A percentile compares a stretch with the other conserved stretches of the same genome.
Conservation (phyloP, 2,329 filamentous ascomycete species). For the Venturia carpophila region DNA sequence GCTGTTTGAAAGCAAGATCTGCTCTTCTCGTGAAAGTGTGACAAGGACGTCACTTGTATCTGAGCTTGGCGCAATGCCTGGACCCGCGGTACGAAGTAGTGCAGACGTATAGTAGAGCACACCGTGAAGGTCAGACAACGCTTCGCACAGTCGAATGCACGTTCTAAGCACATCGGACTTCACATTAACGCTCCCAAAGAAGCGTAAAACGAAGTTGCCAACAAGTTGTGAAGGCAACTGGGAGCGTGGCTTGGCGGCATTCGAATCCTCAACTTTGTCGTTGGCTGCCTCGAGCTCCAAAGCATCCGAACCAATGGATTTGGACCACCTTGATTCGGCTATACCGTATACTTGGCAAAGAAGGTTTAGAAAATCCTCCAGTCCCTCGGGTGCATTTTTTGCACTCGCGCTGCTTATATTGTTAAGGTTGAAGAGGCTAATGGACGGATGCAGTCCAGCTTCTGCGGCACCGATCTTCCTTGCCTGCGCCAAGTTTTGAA, state of each 20-base stretch:
- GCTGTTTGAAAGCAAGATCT: constrained; percentile 73
- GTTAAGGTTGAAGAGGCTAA: constrained; percentile 70
- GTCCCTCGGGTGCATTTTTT: constrained; percentile 45
- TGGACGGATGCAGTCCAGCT: constrained; percentile 88
- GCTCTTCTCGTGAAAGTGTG: constrained; percentile 70
- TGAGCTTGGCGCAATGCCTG: constrained; percentile 63
- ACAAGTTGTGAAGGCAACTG: constrained; percentile 44
- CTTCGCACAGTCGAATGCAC: constrained; percentile 92
- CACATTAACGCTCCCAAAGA: constrained; percentile 68
- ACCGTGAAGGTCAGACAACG: constrained; percentile 81
- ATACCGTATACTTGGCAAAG: constrained; percentile 38
- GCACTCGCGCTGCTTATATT: constrained; percentile 65
- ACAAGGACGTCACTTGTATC: constrained; percentile 62
- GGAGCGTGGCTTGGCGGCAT: constrained; percentile 23
- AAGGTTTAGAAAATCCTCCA: constrained; percentile 35
- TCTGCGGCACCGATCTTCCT: constrained; percentile 91
- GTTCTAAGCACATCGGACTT: constrained; percentile 81
- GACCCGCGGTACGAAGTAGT: constrained; percentile 72
- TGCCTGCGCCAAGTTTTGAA: constrained; percentile 80
- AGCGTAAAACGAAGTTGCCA: constrained; percentile 43
- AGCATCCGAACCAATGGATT: constrained; percentile 16
- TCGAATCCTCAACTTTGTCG: constrained; percentile 39
- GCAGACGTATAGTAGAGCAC: constrained; percentile 84
- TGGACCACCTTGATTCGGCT: constrained; percentile 26
- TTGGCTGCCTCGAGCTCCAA: constrained; percentile 14